Evolutionary conservation across 176 grass and related monocot species (phyloP).

Genomic region (Eragrostis nindensis): DNA sequence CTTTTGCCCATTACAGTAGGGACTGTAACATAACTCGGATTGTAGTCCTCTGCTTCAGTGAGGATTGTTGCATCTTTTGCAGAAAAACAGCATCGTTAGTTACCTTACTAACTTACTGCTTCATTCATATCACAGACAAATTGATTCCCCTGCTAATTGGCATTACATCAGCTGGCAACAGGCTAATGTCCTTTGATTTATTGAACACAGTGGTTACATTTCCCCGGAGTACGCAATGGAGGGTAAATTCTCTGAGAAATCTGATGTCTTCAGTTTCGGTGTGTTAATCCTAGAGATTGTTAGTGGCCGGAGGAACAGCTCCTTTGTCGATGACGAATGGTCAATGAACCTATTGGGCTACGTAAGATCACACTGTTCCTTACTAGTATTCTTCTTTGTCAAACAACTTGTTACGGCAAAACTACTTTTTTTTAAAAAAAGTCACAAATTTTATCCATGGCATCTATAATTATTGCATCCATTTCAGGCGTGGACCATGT

Average conservation of each 20-base stretch:
- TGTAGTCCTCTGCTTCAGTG: neutral
- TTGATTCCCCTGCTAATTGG: neutral
- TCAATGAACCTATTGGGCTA: slow-evolving; percentile 76
- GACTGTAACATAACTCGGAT: neutral
- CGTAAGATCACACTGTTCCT: slow-evolving; percentile 43
- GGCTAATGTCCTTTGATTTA: slow-evolving; percentile 22
- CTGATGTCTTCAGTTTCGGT: slow-evolving; percentile 71
- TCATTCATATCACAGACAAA: neutral
- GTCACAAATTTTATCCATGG: neutral
- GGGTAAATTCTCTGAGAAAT: slow-evolving; percentile 72
- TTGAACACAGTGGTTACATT: slow-evolving; percentile 63
- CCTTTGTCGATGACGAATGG: slow-evolving; percentile 48
- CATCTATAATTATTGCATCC: neutral
- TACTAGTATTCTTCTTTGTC: neutral
- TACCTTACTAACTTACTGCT: neutral
- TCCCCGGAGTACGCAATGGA: slow-evolving; percentile 75
- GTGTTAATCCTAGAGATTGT: slow-evolving; percentile 72
- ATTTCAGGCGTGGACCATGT: slow-evolving; percentile 71
- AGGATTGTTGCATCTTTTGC: neutral
- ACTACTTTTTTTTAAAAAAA: too few relatives aligned
- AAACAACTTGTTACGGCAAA: neutral
- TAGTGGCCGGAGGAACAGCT: slow-evolving; percentile 60
- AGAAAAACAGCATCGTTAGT: neutral
- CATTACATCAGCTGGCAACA: neutral
- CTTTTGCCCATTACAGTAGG: neutral